Evolutionary conservation across 352 stramenopile genomes (phyloP).

Genomic region (Pythium phragmiticola): DNA sequence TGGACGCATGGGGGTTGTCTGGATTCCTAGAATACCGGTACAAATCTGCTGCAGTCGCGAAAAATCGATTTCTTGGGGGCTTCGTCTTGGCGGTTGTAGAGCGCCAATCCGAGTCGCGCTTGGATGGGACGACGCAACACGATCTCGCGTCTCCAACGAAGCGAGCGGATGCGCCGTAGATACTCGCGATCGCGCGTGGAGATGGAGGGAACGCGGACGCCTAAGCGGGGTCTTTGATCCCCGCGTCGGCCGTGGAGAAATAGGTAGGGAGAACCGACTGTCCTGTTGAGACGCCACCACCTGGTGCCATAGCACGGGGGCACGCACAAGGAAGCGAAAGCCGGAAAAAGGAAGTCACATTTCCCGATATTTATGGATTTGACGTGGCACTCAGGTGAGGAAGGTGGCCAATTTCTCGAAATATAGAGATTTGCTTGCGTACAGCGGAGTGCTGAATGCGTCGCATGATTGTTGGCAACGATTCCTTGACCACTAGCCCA

Average conservation of each 20-base stretch:
- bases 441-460: background rate
- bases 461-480: background rate
- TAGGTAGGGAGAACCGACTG: background rate
- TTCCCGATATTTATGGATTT: conserved; percentile 3
- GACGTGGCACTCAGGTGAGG: background rate
- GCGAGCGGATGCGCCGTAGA: background rate
- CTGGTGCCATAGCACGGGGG: conserved; percentile 20
- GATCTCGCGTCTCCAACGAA: background rate
- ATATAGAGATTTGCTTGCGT: background rate
- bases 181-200: conserved; percentile 6
- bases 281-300: conserved; percentile 6
- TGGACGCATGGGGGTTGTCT: conserved; percentile 10
- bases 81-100: background rate
- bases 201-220: background rate
- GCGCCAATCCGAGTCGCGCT: background rate
- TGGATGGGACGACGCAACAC: conserved; percentile 3
- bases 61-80: background rate
- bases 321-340: conserved; percentile 14
- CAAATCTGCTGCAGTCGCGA: background rate
- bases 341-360: background rate
- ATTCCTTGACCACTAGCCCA: background rate
- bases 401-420: background rate
- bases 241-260: background rate
- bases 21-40: background rate
- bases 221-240: background rate